Base-by-base conservation (phyloP, 805 yeast genomes). In the Ogataea parapolymorpha region DNA sequence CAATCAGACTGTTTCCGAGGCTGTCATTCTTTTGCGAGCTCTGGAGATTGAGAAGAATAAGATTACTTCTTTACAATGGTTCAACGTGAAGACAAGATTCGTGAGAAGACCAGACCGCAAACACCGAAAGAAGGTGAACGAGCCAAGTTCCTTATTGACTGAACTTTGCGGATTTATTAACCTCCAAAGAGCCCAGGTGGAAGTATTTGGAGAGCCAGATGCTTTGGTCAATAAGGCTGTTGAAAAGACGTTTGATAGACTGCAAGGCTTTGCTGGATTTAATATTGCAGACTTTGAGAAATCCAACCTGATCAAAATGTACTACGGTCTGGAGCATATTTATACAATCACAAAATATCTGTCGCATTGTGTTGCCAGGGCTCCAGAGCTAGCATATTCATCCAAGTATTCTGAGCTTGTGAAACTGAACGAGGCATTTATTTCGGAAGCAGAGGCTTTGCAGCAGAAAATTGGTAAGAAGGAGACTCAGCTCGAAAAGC, bases 1-100 rank as follows among this genome's bases (percentile, higher is more conserved):
- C 36, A 46, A 46, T 5, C 41, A 46, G 2, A 49, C 50, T 39
- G 51, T 55, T 35, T 41, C 51, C 3, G 62, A 61, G 37, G 50
- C 55, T 2, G 41, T 61, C 6, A 39, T 52, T 8, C 35, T 58
- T n/a, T 26, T 59, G 35, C 50, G 62, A 35, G 49, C 58, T 3
- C 31, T 54, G 8, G 49, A 55, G 37, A 39, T 54, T 6, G 39
- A 42, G 15, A 30, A 44, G 10, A 17, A 41, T 6, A 43, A 35
- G 14, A 33, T 39, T n/a, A 34, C 45, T 5, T 33, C 35, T 12
- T 36, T 50, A n/a, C 46, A 47, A 16, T 49, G 48, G 46, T 48
- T 51, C 16, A 26, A 37, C 24, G 32, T 37, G 11, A 55, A 49
- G 37, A 52, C 49, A 26, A 46, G 48, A 17, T 31, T 37, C 9